Base-by-base conservation (phyloP, 2,329 filamentous ascomycete genomes). In the Colletotrichum musae region DNA sequence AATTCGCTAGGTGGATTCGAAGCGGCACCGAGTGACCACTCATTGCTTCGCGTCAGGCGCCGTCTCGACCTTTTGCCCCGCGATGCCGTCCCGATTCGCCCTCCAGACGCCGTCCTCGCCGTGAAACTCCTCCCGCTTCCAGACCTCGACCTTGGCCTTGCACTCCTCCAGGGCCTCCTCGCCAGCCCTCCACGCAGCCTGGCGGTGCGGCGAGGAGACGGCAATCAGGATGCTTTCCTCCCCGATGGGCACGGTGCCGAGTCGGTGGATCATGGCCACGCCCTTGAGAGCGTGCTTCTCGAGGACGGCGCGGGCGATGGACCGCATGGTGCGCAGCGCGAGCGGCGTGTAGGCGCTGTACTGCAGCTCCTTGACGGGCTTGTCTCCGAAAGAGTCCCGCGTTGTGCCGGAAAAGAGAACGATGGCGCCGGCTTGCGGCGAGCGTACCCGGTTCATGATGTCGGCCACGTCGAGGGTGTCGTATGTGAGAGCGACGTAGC, bases 141-240 rank as follows among this genome's bases (percentile, higher is more conserved):
- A 98, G 50, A 99, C 91, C 84, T 99, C 96, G n/a, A 94, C 94
- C 73, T 87, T 90, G 64, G 88, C 89, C 83, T 98, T 99, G 77
- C 93, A 94, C 78, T 89, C 84, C 83, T 98, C 95, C 68, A 98
- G 82, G 41, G 94, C 93, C 81, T 97, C 94, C 83, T 98, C 95
- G 0, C 93, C 95, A 0, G 93, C 95, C 74, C 84, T 83, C 95
- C 95, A 99, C 5, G 94, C 95, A 15, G 92, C 93, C 74, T 92
- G 88, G 7, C 96, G 86, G 82, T 98, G 96, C 43, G 93, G 90
- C 32, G 93, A 88, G 51, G 93, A 94, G 4, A 98, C 93, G 1
- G 94, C 93, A 74, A 98, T 94, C 64, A 97, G 83, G 70, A 99
- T 95, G 77, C 94, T 97, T 82, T 98, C 95, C 80, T 98, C 94